Evolutionary conservation across 2,329 filamentous ascomycete species (phyloP).

Genomic region (Pleoardoris graminearum): DNA sequence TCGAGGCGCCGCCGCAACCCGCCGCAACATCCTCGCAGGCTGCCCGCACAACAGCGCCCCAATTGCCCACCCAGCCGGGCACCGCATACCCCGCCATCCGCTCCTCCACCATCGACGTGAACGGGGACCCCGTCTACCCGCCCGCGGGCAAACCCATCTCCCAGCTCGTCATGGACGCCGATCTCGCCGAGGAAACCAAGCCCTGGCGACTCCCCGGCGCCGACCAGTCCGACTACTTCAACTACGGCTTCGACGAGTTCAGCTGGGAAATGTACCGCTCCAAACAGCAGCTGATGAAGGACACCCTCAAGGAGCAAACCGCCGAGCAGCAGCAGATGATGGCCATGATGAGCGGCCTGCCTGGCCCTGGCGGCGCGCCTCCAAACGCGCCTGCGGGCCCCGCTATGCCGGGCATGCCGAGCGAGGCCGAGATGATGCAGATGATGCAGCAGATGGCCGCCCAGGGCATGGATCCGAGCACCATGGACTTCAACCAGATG

Average conservation of each 20-base stretch:
- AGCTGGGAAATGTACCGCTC: conserved; percentile 94
- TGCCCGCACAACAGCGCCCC: conserved; percentile 22
- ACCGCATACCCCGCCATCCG: conserved; percentile 63
- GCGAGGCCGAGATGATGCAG: conserved; percentile 62
- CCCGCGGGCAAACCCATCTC: conserved; percentile 73
- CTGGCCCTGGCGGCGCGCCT: conserved; percentile 14
- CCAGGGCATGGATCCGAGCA: conserved; percentile 49
- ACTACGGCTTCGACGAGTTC: conserved; percentile 98
- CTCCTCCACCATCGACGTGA: conserved; percentile 82
- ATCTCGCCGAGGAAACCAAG: conserved; percentile 72
- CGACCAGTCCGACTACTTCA: conserved; percentile 96
- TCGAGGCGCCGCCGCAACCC: conserved; percentile 36
- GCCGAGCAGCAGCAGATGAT: conserved; percentile 66
- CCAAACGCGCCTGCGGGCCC: conserved; percentile 38
- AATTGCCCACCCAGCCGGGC: conserved; percentile 30
- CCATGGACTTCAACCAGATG: conserved; percentile 41
- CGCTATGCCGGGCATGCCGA: conserved; percentile 42
- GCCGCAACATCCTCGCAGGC: conserved; percentile 28
- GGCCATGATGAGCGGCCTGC: conserved; percentile 53
- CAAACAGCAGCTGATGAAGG: conserved; percentile 79
- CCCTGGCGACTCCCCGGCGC: conserved; percentile 94
- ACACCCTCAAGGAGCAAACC: conserved; percentile 81
- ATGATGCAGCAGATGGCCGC: conserved; percentile 59
- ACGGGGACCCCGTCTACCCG: conserved; percentile 79
- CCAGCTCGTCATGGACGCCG: conserved; percentile 56